Percentiles rank a stretch among this genome's conserved stretches.
phyloP scores from a whole-genome alignment of 2,329 filamentous ascomycete genomes.

The Colletotrichum sp. region DNA sequence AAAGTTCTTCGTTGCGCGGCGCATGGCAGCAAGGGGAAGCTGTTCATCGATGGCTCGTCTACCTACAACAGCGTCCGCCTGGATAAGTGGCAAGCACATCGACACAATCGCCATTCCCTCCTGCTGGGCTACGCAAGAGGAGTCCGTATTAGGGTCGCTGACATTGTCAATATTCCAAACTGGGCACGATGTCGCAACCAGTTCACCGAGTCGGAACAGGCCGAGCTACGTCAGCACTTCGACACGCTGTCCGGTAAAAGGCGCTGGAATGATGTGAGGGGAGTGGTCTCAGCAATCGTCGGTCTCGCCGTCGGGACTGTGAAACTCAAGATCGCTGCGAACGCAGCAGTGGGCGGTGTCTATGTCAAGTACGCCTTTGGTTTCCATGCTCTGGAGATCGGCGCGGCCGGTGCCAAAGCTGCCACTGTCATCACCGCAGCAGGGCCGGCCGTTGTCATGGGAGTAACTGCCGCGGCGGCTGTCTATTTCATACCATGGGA shows the following conservation, averaged over 20 bases:
- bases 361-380: conserved; percentile 5
- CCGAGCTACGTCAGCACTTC: not conserved
- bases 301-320: not conserved
- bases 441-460: not conserved
- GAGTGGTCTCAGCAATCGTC: not conserved
- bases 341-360: not conserved
- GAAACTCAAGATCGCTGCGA: not conserved
- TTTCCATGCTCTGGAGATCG: not conserved
- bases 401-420: not conserved
- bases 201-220: not conserved
- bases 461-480: not conserved
- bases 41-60: not conserved
- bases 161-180: not conserved
- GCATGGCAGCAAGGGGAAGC: not conserved
- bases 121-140: not conserved
- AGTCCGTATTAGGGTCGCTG: not conserved
- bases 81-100: not conserved
- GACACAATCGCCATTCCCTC: not conserved
- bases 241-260: not conserved
- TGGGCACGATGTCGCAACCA: not conserved
- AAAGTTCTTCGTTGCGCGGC: not conserved
- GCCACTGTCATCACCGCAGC: not conserved
- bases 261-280: not conserved
- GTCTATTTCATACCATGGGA: conserved; percentile 5
- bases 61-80: not conserved